A percentile compares a stretch with the other conserved stretches of the same genome.
phyloP scores from a whole-genome alignment of 2,329 filamentous ascomycete species.

The Trichophyton schoenleinii region DNA sequence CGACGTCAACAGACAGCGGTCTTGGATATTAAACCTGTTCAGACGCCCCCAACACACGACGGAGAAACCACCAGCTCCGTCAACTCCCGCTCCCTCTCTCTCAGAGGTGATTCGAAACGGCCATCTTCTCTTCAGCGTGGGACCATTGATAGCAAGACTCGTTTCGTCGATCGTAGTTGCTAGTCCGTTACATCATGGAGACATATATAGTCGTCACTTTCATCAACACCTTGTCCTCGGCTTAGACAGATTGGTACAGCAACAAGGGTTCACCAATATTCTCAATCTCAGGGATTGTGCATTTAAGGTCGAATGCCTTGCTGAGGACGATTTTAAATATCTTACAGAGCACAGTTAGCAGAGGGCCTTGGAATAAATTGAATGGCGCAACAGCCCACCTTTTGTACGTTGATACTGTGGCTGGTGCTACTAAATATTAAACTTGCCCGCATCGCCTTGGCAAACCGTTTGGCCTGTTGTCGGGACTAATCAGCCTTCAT shows the following conservation, averaged over 20 bases:
- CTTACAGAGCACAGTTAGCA: constrained; percentile 37
- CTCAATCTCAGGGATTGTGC: constrained; percentile 97
- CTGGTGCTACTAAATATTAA: constrained; percentile 98
- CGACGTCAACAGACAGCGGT: not conserved
- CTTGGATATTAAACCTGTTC: not conserved
- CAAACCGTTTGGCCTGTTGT: constrained; percentile 80
- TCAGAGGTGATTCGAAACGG: not conserved
- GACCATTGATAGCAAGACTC: not conserved
- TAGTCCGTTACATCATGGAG: constrained; percentile 2
- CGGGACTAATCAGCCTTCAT: constrained; percentile 15
- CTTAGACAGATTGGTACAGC: constrained; percentile 47
- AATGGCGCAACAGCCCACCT: constrained; percentile 45
- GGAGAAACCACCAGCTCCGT: not conserved
- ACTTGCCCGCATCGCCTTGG: constrained; percentile 94
- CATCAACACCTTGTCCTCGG: not conserved
- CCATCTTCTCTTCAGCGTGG: not conserved
- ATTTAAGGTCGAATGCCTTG: constrained; percentile 97
- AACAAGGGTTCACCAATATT: constrained; percentile 92
- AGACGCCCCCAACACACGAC: not conserved
- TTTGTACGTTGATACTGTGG: constrained; percentile 99
- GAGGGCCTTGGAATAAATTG: not conserved
- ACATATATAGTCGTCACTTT: constrained; percentile 1
- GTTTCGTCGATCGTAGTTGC: not conserved
- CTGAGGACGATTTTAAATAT: constrained; percentile 99
- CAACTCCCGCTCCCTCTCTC: not conserved